Percentiles rank a stretch among this genome's conserved stretches.
Conservation (phyloP, 2,329 filamentous ascomycete genomes). For the Clarireedia sp. region DNA sequence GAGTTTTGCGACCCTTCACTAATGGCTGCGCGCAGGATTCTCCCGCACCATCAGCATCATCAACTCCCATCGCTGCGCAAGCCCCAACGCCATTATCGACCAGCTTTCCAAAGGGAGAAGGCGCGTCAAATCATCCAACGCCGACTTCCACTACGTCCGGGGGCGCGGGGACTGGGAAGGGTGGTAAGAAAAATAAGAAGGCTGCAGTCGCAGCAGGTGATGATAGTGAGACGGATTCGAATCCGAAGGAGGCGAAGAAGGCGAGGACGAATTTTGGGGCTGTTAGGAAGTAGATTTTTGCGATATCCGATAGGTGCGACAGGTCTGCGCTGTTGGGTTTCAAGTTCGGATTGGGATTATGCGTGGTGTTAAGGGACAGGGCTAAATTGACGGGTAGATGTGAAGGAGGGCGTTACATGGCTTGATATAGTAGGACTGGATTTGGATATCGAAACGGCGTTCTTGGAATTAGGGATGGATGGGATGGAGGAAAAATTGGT, state of each 20-base stretch:
- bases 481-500: background rate
- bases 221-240: constrained; percentile 54
- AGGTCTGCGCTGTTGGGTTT: constrained; percentile 2
- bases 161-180: constrained; percentile 13
- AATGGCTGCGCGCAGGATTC: constrained; percentile 20
- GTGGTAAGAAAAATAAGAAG: constrained; percentile 44
- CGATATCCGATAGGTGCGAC: background rate
- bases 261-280: constrained; percentile 26
- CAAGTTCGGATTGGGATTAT: background rate
- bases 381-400: background rate
- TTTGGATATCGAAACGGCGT: background rate
- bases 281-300: constrained; percentile 21
- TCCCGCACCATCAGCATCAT: constrained; percentile 24
- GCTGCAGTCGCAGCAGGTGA: constrained; percentile 36
- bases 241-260: constrained; percentile 36
- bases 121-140: constrained; percentile 45
- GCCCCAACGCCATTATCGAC: constrained; percentile 49
- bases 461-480: background rate
- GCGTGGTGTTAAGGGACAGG: background rate
- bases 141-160: constrained; percentile 44
- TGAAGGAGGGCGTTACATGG: background rate
- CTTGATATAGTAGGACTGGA: background rate
- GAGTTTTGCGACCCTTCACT: background rate
- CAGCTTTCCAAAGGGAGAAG: constrained; percentile 40
- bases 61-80: constrained; percentile 32